A percentile compares a stretch with the other conserved stretches of the same genome.
Evolutionary conservation across 78 protist species (phyloP).

Genomic region (Tieghemostelium lacteum): DNA sequence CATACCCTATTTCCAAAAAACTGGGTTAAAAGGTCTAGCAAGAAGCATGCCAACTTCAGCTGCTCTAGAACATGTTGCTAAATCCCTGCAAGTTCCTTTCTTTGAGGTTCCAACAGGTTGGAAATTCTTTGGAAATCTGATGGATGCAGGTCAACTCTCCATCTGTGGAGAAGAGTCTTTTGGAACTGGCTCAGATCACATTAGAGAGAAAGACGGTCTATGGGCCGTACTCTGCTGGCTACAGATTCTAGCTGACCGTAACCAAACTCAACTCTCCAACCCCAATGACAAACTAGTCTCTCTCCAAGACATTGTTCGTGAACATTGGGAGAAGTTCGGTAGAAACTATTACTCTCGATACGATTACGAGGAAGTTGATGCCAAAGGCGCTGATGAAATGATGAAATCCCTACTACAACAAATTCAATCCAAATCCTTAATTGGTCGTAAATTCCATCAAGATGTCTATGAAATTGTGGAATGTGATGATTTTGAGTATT

Average conservation of each 20-base stretch:
- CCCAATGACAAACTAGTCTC: constrained; percentile 58
- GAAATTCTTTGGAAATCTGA: constrained; percentile 98
- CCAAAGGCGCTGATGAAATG: constrained; percentile 81
- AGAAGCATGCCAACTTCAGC: constrained; percentile 97
- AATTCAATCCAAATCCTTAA: constrained; percentile 3
- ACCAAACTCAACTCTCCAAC: too few species aligned
- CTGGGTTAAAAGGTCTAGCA: constrained; percentile 94
- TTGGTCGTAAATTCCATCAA: constrained; percentile 10
- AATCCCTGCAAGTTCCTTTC: constrained; percentile 26
- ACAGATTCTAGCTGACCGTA: constrained; percentile 80
- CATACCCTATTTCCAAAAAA: constrained; percentile 86
- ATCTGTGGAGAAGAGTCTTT: constrained; percentile 98
- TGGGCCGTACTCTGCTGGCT: constrained; percentile 97
- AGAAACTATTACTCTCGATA: constrained; percentile 94
- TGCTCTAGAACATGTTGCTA: constrained; percentile 90
- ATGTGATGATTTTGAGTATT: constrained; percentile 91
- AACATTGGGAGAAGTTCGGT: constrained; percentile 95
- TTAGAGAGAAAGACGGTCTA: constrained; percentile 99
- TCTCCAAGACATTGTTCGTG: constrained; percentile 81
- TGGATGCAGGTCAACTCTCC: constrained; percentile 90
- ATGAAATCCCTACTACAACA: constrained; percentile 52
- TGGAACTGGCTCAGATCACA: constrained; percentile 97
- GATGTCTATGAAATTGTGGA: not conserved
- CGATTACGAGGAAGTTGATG: constrained; percentile 93
- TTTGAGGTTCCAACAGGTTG: constrained; percentile 98